A percentile compares a stretch with the other conserved stretches of the same genome.
These are phyloP conservation scores for Colletotrichum tabaci DNA, from an alignment of 2,329 filamentous ascomycete species.

Conservation along the genomic window DNA sequence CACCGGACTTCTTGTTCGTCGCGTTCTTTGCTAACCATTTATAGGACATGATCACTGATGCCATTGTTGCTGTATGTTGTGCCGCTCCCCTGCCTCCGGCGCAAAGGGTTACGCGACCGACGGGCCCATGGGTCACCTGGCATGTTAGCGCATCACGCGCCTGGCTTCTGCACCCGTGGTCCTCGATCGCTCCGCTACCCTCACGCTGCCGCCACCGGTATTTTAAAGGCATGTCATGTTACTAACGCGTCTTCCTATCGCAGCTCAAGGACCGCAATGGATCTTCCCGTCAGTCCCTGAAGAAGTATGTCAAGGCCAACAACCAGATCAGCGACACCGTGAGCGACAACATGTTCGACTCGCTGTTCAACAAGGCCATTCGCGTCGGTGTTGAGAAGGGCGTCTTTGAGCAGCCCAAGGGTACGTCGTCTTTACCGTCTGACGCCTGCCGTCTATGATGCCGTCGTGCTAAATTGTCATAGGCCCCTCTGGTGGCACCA, in stretches of 20 bases:
- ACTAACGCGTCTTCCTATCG: conserved; percentile 57
- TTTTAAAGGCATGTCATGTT: conserved; percentile 38
- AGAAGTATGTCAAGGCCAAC: conserved; percentile 67
- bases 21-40: conserved; percentile 52
- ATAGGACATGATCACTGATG: conserved; percentile 76
- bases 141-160: neutral
- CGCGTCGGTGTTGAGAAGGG: conserved; percentile 88
- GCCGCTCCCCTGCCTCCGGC: conserved; percentile 52
- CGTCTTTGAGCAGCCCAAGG: conserved; percentile 91
- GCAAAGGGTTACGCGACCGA: conserved; percentile 50
- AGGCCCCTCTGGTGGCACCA: conserved; percentile 91
- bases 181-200: conserved; percentile 42
- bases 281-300: conserved; percentile 72
- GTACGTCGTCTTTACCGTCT: conserved; percentile 63
- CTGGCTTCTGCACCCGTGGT: conserved; percentile 19
- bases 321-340: conserved; percentile 53
- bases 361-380: conserved; percentile 89
- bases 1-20: conserved; percentile 39
- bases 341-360: conserved; percentile 72
- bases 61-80: conserved; percentile 71
- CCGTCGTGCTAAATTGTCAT: conserved; percentile 42
- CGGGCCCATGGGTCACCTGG: conserved; percentile 16
- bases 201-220: conserved; percentile 28
- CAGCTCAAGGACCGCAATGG: conserved; percentile 76
- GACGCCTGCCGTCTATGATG: neutral